Evolutionary conservation across 2,329 filamentous ascomycete species (phyloP).

Genomic region (Trichoderma guizhouense): DNA sequence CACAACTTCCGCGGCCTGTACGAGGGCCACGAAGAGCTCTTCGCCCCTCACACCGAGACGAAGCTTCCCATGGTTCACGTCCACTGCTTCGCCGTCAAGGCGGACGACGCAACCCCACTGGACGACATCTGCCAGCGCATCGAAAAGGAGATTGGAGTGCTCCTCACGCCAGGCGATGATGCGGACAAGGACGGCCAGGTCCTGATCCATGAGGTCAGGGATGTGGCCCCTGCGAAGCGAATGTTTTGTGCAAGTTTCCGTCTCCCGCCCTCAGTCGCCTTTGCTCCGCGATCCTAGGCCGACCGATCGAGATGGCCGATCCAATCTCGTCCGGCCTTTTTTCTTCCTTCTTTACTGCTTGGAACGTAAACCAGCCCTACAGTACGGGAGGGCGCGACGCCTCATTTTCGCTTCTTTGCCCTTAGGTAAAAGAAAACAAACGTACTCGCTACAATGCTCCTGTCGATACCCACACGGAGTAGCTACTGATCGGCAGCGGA

Average conservation of each 20-base stretch:
- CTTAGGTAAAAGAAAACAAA: neutral
- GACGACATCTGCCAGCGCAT: constrained; percentile 46
- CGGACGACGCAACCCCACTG: constrained; percentile 65
- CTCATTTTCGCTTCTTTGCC: neutral
- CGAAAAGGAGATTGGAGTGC: constrained; percentile 39
- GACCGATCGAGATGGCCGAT: neutral
- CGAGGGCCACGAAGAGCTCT: constrained; percentile 63
- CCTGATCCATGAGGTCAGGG: constrained; percentile 67
- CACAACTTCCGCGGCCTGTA: constrained; percentile 68
- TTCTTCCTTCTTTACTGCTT: neutral
- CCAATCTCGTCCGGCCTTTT: neutral
- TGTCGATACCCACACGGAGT: constrained; percentile 1
- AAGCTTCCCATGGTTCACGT: constrained; percentile 81
- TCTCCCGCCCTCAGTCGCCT: constrained; percentile 78
- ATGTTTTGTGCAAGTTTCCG: constrained; percentile 97
- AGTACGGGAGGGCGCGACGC: neutral
- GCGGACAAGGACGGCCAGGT: constrained; percentile 47
- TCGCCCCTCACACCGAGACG: constrained; percentile 55
- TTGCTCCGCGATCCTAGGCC: constrained; percentile 45
- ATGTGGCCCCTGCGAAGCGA: constrained; percentile 88
- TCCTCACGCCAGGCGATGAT: constrained; percentile 45
- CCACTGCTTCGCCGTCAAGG: constrained; percentile 90
- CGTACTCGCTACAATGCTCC: neutral
- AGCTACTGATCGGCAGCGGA: neutral
- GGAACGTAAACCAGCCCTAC: constrained; percentile 4